Percentiles rank a stretch among this genome's conserved stretches.
These are phyloP conservation scores for Trichomonas gallinae DNA, from an alignment of 208 protist species.

Conservation along the genomic window DNA sequence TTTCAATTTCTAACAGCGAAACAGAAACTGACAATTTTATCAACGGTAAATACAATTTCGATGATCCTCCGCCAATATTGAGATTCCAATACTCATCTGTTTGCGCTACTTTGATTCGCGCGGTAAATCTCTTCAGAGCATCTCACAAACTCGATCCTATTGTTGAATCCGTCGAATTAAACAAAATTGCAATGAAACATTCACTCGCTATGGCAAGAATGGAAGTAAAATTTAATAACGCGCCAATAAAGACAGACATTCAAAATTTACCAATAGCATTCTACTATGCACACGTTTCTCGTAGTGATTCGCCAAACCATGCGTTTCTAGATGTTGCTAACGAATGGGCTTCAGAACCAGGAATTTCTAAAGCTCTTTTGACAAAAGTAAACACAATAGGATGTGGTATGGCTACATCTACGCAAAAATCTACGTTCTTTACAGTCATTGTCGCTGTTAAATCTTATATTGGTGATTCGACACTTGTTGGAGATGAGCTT, in stretches of 20 bases:
- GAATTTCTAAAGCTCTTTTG: neutral
- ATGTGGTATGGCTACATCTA: neutral
- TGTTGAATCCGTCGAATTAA: neutral
- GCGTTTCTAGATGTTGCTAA: neutral
- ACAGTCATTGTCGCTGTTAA: neutral
- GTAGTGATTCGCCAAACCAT: neutral
- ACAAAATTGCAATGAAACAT: neutral
- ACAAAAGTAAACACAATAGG: neutral
- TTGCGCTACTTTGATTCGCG: neutral
- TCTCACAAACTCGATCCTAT: neutral
- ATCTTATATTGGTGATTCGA: neutral
- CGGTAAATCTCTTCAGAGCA: neutral
- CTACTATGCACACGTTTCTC: neutral
- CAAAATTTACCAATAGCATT: neutral
- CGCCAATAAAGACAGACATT: neutral
- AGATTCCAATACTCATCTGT: neutral
- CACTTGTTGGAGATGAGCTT: neutral
- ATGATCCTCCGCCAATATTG: neutral
- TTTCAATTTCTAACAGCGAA: neutral
- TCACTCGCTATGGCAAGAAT: neutral
- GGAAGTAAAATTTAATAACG: neutral
- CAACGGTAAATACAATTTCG: neutral
- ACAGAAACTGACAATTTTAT: neutral
- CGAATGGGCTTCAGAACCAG: neutral
- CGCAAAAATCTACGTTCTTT: neutral